Percentiles rank a stretch among this genome's conserved stretches.
Evolutionary conservation across 805 yeast species (phyloP).

Genomic region (Starmerella davenportii): DNA sequence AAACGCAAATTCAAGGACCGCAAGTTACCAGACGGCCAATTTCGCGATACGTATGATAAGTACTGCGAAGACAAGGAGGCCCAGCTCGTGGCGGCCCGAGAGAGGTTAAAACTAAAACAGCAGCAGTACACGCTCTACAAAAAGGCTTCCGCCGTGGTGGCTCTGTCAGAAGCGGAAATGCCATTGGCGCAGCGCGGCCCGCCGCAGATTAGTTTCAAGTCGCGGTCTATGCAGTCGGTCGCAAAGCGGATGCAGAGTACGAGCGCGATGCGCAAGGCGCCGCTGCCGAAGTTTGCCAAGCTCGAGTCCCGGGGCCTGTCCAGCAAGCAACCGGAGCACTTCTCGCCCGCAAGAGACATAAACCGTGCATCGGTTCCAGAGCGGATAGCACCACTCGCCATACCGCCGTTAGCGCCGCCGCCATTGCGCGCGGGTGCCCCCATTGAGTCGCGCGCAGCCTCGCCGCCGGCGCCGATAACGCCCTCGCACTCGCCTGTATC

Average conservation of each 20-base stretch:
- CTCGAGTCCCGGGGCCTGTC: not conserved
- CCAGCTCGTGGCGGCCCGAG: conserved; percentile 29
- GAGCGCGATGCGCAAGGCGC: not conserved
- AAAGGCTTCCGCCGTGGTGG: conserved; percentile 15
- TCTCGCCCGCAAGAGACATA: too few relatives aligned
- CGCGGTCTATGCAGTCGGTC: conserved; percentile 16
- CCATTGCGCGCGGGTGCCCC: too few relatives aligned
- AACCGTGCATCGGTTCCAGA: too few relatives aligned
- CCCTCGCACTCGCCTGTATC: too few relatives aligned
- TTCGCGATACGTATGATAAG: conserved; percentile 17
- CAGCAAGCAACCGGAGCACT: not conserved
- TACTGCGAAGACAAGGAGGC: conserved; percentile 27
- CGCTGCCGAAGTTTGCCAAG: not conserved
- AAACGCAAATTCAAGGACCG: conserved; percentile 22
- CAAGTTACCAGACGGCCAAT: conserved; percentile 18
- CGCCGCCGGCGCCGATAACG: too few relatives aligned
- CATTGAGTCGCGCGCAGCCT: too few relatives aligned
- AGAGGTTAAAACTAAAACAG: conserved; percentile 20
- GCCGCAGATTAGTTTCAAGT: conserved; percentile 5
- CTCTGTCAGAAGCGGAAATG: conserved; percentile 10
- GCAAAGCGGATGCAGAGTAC: conserved; percentile 9
- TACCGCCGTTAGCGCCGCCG: too few relatives aligned
- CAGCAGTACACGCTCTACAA: conserved; percentile 17
- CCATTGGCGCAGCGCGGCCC: conserved; percentile 4
- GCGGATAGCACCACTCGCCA: too few relatives aligned